phyloP scores from a whole-genome alignment of 305 asterid genomes.

The Petunia hybrid region DNA sequence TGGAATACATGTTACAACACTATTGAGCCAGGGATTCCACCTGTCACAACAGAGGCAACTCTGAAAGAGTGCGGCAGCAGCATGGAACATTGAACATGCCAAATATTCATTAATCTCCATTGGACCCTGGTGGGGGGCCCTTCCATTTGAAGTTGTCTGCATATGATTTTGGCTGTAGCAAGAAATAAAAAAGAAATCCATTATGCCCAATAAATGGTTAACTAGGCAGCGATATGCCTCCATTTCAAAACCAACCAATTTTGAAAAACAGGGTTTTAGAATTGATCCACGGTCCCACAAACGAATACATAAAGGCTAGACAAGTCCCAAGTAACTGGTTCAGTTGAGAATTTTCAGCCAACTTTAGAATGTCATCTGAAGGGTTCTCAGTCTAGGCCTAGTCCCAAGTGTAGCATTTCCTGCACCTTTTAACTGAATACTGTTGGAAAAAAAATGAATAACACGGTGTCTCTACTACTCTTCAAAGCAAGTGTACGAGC shows the following conservation, averaged over 20 bases:
- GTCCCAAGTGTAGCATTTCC: too few relatives aligned
- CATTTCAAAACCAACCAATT: neutral
- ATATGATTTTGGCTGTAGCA: conserved; percentile 4
- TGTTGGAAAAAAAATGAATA: too few relatives aligned
- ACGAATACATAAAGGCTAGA: neutral
- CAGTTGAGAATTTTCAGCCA: too few relatives aligned
- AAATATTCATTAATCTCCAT: neutral
- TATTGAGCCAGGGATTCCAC: neutral
- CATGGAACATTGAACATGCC: neutral
- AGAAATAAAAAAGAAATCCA: neutral
- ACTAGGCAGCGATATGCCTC: neutral
- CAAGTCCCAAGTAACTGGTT: too few relatives aligned
- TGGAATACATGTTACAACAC: neutral
- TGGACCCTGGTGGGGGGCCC: neutral
- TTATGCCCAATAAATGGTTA: neutral
- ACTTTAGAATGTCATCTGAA: too few relatives aligned
- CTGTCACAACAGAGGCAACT: neutral
- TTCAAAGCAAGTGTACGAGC: too few relatives aligned
- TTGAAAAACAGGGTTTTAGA: neutral
- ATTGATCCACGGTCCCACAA: neutral
- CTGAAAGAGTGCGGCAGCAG: neutral
- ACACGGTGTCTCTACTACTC: too few relatives aligned
- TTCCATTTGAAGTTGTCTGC: neutral
- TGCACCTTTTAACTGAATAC: too few relatives aligned
- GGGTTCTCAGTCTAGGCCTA: too few relatives aligned